A percentile compares a stretch with the other conserved stretches of the same genome.
These are phyloP conservation scores for Neolentinus lepideus DNA, from an alignment of 1,284 basidiomycete genomes.

Conservation along the genomic window DNA sequence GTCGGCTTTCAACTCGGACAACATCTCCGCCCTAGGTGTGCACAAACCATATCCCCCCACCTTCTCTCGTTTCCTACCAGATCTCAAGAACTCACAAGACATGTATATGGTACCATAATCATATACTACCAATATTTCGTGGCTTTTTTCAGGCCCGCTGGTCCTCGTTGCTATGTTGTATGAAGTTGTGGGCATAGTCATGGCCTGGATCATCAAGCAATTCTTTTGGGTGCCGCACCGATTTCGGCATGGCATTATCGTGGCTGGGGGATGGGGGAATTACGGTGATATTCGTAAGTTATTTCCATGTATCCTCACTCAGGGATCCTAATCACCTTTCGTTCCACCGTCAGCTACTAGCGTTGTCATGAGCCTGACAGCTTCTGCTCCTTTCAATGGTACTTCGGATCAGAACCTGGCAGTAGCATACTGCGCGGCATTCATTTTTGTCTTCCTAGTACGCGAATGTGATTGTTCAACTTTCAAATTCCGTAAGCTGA, in stretches of 20 bases:
- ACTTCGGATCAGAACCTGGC: slow-evolving; percentile 45
- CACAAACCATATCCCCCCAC: neutral
- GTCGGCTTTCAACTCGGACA: slow-evolving; percentile 61
- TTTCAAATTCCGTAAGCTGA: slow-evolving; percentile 2
- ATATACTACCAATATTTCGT: slow-evolving; percentile 14
- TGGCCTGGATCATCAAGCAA: slow-evolving; percentile 53
- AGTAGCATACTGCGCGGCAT: slow-evolving; percentile 52
- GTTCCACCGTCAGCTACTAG: slow-evolving; percentile 44
- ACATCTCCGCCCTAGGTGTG: slow-evolving; percentile 55
- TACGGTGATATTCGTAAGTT: slow-evolving; percentile 61
- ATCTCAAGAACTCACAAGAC: neutral
- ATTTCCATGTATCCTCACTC: neutral
- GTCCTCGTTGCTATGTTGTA: slow-evolving; percentile 47
- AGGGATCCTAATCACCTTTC: neutral
- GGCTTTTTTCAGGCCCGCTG: slow-evolving; percentile 37
- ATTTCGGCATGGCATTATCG: slow-evolving; percentile 62
- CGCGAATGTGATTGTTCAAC: slow-evolving; percentile 14
- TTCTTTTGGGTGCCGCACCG: slow-evolving; percentile 76
- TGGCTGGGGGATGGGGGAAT: slow-evolving; percentile 61
- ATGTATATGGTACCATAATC: neutral
- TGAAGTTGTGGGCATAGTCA: slow-evolving; percentile 40
- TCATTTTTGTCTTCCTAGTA: slow-evolving; percentile 37
- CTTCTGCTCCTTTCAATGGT: slow-evolving; percentile 44
- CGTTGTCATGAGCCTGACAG: slow-evolving; percentile 48
- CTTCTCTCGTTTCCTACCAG: neutral